These are phyloP conservation scores for Obba rivulosa DNA, from an alignment of 768 basidiomycete genomes.

Conservation along the genomic window DNA sequence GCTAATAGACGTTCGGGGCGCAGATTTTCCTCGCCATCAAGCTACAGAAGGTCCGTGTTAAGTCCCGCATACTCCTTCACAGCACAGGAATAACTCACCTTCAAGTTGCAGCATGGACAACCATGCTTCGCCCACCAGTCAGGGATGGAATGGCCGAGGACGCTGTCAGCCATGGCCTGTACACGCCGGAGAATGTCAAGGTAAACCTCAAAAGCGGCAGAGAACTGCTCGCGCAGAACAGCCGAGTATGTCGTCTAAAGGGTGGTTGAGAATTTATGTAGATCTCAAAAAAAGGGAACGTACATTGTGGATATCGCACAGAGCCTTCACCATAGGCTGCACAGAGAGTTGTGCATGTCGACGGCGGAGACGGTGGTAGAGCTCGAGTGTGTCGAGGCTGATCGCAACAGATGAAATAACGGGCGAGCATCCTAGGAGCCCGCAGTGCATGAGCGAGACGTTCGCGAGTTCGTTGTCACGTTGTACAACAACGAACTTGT, in stretches of 20 bases:
- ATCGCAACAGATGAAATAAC: background rate
- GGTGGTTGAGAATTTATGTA: too few relatives aligned
- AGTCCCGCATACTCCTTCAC: too few relatives aligned
- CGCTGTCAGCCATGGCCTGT: constrained; percentile 12
- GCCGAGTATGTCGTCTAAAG: constrained; percentile 19
- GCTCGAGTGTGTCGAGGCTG: constrained; percentile 1
- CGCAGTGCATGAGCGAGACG: background rate
- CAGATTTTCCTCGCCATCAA: constrained; percentile 24
- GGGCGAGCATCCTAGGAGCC: background rate
- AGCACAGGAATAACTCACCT: background rate
- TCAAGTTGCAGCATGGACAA: constrained; percentile 9
- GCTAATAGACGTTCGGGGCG: constrained; percentile 1
- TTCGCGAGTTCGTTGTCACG: background rate
- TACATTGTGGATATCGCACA: background rate
- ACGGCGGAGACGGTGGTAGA: background rate
- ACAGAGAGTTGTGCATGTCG: background rate
- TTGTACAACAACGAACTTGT: background rate
- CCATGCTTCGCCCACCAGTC: constrained; percentile 29
- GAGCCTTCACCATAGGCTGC: background rate
- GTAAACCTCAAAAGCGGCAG: constrained; percentile 30
- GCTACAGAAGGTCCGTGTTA: too few relatives aligned
- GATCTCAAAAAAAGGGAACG: too few relatives aligned
- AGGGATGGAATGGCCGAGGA: constrained; percentile 20
- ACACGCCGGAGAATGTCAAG: constrained; percentile 20
- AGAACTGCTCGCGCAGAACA: constrained; percentile 18